These are phyloP conservation scores for Claviceps pazoutovae DNA, from an alignment of 2,329 filamentous ascomycete genomes.

Conservation along the genomic window DNA sequence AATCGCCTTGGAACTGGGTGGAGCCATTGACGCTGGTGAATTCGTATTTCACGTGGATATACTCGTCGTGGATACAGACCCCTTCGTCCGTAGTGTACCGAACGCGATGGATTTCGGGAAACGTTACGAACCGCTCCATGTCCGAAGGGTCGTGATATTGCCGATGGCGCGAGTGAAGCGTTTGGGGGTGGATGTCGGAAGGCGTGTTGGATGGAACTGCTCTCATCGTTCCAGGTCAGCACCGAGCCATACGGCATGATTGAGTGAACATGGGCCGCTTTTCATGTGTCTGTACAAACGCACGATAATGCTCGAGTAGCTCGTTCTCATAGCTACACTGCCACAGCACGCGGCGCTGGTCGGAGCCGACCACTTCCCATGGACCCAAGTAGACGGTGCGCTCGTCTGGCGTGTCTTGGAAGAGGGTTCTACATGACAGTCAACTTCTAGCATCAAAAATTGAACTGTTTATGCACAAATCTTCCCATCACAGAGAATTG, in stretches of 20 bases:
- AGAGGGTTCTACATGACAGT: constrained; percentile 29
- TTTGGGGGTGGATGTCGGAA: constrained; percentile 32
- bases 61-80: constrained; percentile 32
- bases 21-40: constrained; percentile 35
- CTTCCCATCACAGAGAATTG: neutral
- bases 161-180: constrained; percentile 35
- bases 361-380: constrained; percentile 34
- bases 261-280: too few relatives aligned
- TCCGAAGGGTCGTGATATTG: constrained; percentile 35
- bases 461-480: too few relatives aligned
- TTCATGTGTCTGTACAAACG: neutral
- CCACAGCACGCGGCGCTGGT: constrained; percentile 36
- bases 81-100: constrained; percentile 34
- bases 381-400: constrained; percentile 38
- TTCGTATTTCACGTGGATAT: constrained; percentile 34
- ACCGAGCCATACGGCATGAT: neutral
- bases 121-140: constrained; percentile 34
- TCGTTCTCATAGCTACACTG: constrained; percentile 39
- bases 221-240: neutral
- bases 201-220: constrained; percentile 32
- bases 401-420: constrained; percentile 34
- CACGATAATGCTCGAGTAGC: constrained; percentile 37
- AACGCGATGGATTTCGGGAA: constrained; percentile 33
- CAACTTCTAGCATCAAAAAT: neutral
- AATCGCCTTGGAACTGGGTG: constrained; percentile 33